phyloP scores from a whole-genome alignment of 306 rosid species.

The Cotoneaster glaucophyllus region DNA sequence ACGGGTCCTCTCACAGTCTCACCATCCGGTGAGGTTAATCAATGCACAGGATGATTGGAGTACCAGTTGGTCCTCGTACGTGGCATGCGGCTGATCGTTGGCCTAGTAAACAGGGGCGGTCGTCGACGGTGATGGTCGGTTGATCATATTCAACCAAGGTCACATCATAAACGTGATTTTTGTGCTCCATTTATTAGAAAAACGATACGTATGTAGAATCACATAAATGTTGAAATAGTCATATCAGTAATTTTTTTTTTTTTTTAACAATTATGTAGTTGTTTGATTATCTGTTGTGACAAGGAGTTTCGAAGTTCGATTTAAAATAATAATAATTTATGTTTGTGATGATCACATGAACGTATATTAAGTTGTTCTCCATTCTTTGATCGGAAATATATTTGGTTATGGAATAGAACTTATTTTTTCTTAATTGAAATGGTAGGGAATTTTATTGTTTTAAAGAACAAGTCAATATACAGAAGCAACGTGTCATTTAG shows the following conservation, averaged over 20 bases:
- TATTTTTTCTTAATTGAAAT: too few relatives aligned
- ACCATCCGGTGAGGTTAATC: background rate
- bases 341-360: too few relatives aligned
- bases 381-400: too few relatives aligned
- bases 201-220: background rate
- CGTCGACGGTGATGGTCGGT: background rate
- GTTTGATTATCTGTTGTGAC: too few relatives aligned
- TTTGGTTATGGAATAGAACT: too few relatives aligned
- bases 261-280: too few relatives aligned
- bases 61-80: background rate
- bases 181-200: background rate
- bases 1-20: background rate
- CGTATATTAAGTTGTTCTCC: too few relatives aligned
- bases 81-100: background rate
- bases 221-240: background rate
- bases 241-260: background rate
- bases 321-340: too few relatives aligned
- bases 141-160: background rate
- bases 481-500: too few relatives aligned
- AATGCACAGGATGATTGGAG: background rate
- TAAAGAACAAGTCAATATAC: too few relatives aligned
- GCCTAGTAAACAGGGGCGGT: background rate
- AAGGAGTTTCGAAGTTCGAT: too few relatives aligned
- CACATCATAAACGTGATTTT: constrained; percentile 6
- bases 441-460: too few relatives aligned